Conservation (phyloP, 306 rosid genomes). For the Carpinus viminea region DNA sequence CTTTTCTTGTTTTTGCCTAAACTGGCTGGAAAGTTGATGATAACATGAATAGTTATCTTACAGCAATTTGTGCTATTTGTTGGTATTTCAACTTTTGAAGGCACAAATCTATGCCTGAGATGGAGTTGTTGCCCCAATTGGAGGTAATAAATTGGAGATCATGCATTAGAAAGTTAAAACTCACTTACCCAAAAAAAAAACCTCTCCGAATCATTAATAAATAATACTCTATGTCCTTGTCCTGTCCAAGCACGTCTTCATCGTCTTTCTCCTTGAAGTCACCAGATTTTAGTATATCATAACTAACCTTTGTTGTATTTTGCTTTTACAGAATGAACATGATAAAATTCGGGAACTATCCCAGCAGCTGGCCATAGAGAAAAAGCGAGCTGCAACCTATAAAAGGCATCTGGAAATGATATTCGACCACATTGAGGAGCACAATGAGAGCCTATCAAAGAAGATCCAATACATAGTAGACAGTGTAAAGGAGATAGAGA, state of each 20-base stretch:
- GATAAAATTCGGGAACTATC: conserved; percentile 88
- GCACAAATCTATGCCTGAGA: background rate
- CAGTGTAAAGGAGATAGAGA: conserved; percentile 80
- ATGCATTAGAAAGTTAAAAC: background rate
- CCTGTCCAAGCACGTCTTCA: background rate
- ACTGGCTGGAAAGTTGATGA: background rate
- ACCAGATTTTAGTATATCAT: background rate
- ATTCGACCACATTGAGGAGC: conserved; percentile 89
- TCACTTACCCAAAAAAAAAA: background rate
- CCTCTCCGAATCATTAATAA: background rate
- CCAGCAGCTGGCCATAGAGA: conserved; percentile 85
- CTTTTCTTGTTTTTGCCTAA: background rate
- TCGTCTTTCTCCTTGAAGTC: background rate
- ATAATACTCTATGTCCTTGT: background rate
- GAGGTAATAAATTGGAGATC: background rate
- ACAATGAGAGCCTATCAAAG: conserved; percentile 76
- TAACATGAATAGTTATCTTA: background rate
- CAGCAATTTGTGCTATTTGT: background rate
- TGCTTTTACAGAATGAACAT: conserved; percentile 64
- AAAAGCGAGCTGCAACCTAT: conserved; percentile 78
- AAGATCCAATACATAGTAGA: conserved; percentile 87
- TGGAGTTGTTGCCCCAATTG: background rate
- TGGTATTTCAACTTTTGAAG: background rate
- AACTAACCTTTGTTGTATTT: conserved; percentile 14
- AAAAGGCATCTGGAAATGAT: conserved; percentile 91